Conservation (phyloP, 768 basidiomycete genomes). For the Tricholoma hemisulphureum region DNA sequence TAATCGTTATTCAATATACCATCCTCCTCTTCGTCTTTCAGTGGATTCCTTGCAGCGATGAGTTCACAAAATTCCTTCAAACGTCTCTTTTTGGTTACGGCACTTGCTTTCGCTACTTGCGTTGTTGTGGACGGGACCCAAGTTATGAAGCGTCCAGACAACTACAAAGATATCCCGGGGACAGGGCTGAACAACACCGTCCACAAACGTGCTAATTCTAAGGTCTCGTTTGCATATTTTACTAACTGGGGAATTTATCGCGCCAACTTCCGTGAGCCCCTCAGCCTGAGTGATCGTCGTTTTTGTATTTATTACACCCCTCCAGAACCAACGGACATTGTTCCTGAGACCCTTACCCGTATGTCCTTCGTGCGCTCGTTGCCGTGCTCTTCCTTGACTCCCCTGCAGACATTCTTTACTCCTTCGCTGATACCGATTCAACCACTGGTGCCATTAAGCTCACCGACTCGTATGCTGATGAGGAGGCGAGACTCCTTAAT, state of each 20-base stretch:
- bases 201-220: constrained; percentile 38
- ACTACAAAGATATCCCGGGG: constrained; percentile 41
- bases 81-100: constrained; percentile 24
- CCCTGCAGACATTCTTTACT: constrained; percentile 60
- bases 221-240: constrained; percentile 51
- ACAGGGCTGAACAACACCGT: constrained; percentile 36
- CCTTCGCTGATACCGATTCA: constrained; percentile 73
- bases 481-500: constrained; percentile 43
- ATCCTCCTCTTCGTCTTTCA: no score
- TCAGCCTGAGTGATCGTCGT: not conserved
- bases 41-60: not conserved
- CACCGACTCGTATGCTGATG: constrained; percentile 75
- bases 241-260: constrained; percentile 68
- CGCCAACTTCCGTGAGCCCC: constrained; percentile 55
- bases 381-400: not conserved
- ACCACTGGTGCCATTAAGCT: constrained; percentile 60
- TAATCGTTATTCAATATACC: no score
- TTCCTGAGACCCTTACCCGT: constrained; percentile 62
- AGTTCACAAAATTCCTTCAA: constrained; percentile 21
- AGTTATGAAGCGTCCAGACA: constrained; percentile 51
- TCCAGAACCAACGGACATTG: constrained; percentile 65
- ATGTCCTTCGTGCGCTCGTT: constrained; percentile 18
- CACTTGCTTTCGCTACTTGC: constrained; percentile 20
- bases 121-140: constrained; percentile 41
- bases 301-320: constrained; percentile 4